These are phyloP conservation scores for Dioscorea zingiberensis DNA, from an alignment of 106 monocot genomes.

Conservation along the genomic window DNA sequence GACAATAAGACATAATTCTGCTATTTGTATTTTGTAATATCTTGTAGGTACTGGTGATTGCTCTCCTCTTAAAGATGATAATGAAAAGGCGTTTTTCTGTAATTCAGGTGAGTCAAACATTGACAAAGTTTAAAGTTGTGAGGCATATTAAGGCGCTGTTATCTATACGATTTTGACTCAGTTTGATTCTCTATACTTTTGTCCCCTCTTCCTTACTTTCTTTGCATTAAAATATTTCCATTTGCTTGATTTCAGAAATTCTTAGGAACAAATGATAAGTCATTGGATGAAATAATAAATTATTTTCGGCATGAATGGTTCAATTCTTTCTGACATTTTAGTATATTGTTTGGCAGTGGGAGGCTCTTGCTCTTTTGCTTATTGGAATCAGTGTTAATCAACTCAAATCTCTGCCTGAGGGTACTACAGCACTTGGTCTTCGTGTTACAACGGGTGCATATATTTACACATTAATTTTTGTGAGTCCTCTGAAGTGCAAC, in stretches of 20 bases:
- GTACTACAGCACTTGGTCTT: constrained; percentile 54
- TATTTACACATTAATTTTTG: constrained; percentile 63
- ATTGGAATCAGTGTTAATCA: constrained; percentile 96
- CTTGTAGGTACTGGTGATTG: constrained; percentile 87
- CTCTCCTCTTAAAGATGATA: constrained; percentile 82
- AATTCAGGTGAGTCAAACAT: constrained; percentile 55
- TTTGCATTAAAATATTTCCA: neutral
- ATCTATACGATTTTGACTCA: no score
- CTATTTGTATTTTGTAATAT: neutral
- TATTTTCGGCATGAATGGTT: no score
- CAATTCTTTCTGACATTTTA: no score
- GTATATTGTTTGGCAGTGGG: constrained; percentile 54
- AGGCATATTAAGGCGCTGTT: no score
- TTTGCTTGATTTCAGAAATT: no score
- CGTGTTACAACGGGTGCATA: constrained; percentile 82
- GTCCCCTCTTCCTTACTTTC: no score
- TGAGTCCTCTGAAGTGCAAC: constrained; percentile 10
- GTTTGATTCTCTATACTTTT: no score
- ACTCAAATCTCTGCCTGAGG: constrained; percentile 63
- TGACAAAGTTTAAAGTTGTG: no score
- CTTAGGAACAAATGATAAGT: no score
- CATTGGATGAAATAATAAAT: no score
- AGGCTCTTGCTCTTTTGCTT: constrained; percentile 86
- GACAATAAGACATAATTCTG: no score
- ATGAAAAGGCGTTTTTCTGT: constrained; percentile 89